Conservation (phyloP, 2,329 filamentous ascomycete genomes). For the Cladosporium oxysporum region DNA sequence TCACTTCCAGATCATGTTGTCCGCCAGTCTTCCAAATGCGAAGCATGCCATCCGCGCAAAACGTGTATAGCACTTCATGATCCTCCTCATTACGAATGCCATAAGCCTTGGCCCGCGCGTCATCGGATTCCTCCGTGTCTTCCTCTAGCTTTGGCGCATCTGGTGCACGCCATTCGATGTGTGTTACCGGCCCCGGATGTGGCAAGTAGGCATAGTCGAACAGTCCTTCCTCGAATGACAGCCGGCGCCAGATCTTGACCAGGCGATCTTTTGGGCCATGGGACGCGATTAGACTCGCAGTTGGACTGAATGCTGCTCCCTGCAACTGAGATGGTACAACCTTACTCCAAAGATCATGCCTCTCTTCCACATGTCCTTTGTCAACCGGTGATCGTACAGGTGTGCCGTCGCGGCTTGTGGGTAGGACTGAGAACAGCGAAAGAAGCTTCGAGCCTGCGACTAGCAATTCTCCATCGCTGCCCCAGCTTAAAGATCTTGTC, state of each 20-base stretch:
- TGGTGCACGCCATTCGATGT: slow-evolving; percentile 76
- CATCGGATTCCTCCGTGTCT: slow-evolving; percentile 64
- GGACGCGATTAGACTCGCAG: slow-evolving; percentile 83
- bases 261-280: slow-evolving; percentile 76
- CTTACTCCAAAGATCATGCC: slow-evolving; percentile 67
- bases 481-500: slow-evolving; percentile 77
- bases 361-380: slow-evolving; percentile 47
- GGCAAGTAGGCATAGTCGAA: slow-evolving; percentile 90
- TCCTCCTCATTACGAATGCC: slow-evolving; percentile 33
- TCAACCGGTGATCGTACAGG: slow-evolving; percentile 29
- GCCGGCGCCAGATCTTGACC: slow-evolving; percentile 88
- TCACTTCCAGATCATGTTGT: slow-evolving; percentile 66
- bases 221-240: slow-evolving; percentile 81
- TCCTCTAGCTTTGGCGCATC: slow-evolving; percentile 39
- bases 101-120: slow-evolving; percentile 47
- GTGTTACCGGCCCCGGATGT: slow-evolving; percentile 80
- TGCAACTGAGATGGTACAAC: slow-evolving; percentile 71
- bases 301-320: slow-evolving; percentile 78
- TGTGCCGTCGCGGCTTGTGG: slow-evolving; percentile 31
- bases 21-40: slow-evolving; percentile 83
- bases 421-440: slow-evolving; percentile 65
- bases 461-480: slow-evolving; percentile 79
- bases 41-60: slow-evolving; percentile 77
- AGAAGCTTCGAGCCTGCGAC: slow-evolving; percentile 68
- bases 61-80: slow-evolving; percentile 87